Evolutionary conservation across 805 yeast species (phyloP).

Genomic region (Limtongia smithiae): DNA sequence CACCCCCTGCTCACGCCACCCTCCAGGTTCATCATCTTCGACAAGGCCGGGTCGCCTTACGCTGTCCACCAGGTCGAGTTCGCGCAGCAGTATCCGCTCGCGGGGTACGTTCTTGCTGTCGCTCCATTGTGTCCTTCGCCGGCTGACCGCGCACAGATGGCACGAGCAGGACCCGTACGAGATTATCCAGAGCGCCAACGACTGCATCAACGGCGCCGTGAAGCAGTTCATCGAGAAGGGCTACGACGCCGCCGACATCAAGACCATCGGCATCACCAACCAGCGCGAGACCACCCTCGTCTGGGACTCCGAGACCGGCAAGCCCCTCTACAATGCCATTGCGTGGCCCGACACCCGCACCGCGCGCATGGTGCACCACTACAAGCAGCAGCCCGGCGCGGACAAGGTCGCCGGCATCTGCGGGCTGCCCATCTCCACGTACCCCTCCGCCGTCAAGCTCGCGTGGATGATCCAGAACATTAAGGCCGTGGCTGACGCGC

Average conservation of each 20-base stretch:
- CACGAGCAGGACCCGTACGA: slow-evolving; percentile 88
- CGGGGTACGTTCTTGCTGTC: slow-evolving; percentile 32
- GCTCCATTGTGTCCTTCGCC: neutral
- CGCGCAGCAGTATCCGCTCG: slow-evolving; percentile 44
- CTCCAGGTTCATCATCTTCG: slow-evolving; percentile 73
- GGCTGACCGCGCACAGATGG: slow-evolving; percentile 51
- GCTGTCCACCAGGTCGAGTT: slow-evolving; percentile 90
- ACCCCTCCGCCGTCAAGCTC: slow-evolving; percentile 85
- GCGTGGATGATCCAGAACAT: slow-evolving; percentile 86
- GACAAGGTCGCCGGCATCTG: slow-evolving; percentile 59
- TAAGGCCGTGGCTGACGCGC: slow-evolving; percentile 58
- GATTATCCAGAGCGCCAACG: slow-evolving; percentile 72
- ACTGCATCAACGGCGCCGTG: slow-evolving; percentile 54
- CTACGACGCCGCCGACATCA: slow-evolving; percentile 46
- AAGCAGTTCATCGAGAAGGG: slow-evolving; percentile 35
- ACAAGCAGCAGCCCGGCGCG: slow-evolving; percentile 54
- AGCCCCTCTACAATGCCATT: slow-evolving; percentile 80
- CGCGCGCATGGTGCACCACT: slow-evolving; percentile 60
- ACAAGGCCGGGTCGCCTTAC: slow-evolving; percentile 67
- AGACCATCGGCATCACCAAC: slow-evolving; percentile 83
- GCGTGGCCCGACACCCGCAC: slow-evolving; percentile 97
- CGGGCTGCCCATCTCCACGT: slow-evolving; percentile 86
- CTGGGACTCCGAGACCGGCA: slow-evolving; percentile 81
- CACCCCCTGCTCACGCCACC: neutral
- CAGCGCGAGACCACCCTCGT: slow-evolving; percentile 90